Base-by-base conservation (phyloP, 805 yeast species). In the Spathaspora hagerdaliae region DNA sequence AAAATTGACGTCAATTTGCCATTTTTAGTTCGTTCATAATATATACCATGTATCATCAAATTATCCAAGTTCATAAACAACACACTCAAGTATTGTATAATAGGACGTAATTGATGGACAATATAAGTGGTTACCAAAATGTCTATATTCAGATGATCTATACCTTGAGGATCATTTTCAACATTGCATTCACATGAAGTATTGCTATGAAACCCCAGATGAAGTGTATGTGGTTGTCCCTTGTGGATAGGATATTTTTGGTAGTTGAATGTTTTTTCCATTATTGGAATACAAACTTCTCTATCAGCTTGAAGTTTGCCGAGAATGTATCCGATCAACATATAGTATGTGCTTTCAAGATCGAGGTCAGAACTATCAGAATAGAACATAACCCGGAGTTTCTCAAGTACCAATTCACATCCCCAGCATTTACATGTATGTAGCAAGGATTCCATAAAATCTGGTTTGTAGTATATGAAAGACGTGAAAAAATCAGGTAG, bases 391-490 rank as follows among this genome's bases (percentile, higher is more conserved):
- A 46, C 47, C 27, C 56, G 44, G 10, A 67, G 49, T 42, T 44
- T 52, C 12, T 53, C 54, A 45, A 67, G 53, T 5, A 64, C 61
- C 24, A 48, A 19, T n/a, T 56, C 56, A 46, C 73, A 67, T 7
- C 73, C 73, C 56, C 58, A 50, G 44, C 73, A 67, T 44, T 50
- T 52, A 46, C 73, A 67, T 11, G 71, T 64, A 51, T 67, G 71
- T 29, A 67, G 49, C 19, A 66, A 55, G 8, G 64, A 58, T 47
- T 61, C 60, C 49, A 56, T 61, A 43, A 67, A 67, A 44, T 60
- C 63, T 10, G 71, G 69, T 43, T 65, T 63, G 45, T 67, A 67
- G 52, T 64, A 67, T 19, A 67, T 53, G 51, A 66, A 67, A 7
- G 69, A 61, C 6, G 69, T 65, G 34, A 67, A 53, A 41, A 67